These are phyloP conservation scores for Neopestalotiopsis sp. DNA, from an alignment of 2,329 filamentous ascomycete species.

Conservation along the genomic window DNA sequence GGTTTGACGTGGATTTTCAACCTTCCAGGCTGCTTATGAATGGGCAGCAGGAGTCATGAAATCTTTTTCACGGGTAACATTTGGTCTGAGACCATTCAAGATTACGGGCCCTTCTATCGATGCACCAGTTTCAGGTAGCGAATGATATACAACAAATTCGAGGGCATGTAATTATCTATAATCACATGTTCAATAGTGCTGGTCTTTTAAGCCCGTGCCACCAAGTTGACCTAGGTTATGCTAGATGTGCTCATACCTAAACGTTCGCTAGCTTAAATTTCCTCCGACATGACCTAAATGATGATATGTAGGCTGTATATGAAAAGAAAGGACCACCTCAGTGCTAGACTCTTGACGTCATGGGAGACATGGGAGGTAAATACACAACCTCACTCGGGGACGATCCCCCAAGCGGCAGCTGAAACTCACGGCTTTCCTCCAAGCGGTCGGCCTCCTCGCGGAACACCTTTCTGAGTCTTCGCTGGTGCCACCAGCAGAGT, in stretches of 20 bases:
- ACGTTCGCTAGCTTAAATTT: no score
- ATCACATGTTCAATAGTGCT: no score
- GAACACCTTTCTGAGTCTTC: slow-evolving; percentile 36
- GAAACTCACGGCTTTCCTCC: slow-evolving; percentile 17
- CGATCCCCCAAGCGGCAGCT: background rate
- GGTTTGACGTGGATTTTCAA: background rate
- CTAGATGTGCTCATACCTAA: no score
- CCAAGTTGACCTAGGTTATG: no score
- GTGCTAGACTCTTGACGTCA: background rate
- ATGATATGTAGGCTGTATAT: background rate
- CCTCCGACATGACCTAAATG: no score
- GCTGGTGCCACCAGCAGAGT: slow-evolving; percentile 40
- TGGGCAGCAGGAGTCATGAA: background rate
- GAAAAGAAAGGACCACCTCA: background rate
- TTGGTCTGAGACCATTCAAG: no score
- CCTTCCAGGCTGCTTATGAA: background rate
- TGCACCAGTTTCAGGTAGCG: no score
- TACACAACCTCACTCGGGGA: background rate
- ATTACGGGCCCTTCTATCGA: no score
- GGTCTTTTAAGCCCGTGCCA: no score
- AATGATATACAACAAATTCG: no score
- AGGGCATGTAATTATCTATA: no score
- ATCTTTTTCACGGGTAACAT: background rate
- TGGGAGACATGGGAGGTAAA: background rate
- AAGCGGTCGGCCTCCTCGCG: slow-evolving; percentile 35